phyloP scores from a whole-genome alignment of 768 basidiomycete species.

The Leccinum arenicola region DNA sequence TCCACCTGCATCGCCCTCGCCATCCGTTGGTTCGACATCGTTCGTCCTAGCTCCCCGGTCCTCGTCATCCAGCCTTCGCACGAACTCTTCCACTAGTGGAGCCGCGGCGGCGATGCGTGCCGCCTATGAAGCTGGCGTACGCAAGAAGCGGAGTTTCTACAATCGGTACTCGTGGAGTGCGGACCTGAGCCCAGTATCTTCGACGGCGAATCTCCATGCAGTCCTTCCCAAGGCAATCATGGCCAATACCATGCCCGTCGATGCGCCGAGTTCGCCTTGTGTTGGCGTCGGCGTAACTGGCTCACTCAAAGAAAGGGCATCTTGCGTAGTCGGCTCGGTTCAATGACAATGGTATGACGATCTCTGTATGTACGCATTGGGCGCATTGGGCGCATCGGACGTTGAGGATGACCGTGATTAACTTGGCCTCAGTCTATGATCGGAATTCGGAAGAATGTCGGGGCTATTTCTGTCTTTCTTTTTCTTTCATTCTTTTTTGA shows the following conservation, averaged over 20 bases:
- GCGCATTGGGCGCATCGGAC: not conserved
- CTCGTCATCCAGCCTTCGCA: constrained; percentile 30
- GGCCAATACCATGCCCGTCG: constrained; percentile 5
- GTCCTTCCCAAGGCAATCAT: constrained; percentile 21
- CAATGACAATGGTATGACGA: constrained; percentile 11
- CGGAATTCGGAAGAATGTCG: not conserved
- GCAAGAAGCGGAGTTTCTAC: constrained; percentile 34
- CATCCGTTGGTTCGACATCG: constrained; percentile 26
- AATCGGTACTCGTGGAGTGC: constrained; percentile 30
- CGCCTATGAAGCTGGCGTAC: constrained; percentile 30
- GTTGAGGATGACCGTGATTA: not conserved
- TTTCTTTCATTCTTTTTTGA: not conserved
- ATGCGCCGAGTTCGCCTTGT: constrained; percentile 3
- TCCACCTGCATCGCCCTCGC: constrained; percentile 28
- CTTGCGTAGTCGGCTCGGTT: constrained; percentile 10
- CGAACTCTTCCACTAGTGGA: constrained; percentile 16
- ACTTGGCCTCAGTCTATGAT: not conserved
- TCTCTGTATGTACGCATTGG: not conserved
- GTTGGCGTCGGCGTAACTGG: constrained; percentile 8
- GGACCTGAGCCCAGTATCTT: constrained; percentile 24
- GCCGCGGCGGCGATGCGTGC: constrained; percentile 30
- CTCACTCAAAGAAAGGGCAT: not conserved
- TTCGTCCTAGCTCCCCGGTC: constrained; percentile 27
- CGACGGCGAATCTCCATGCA: constrained; percentile 15
- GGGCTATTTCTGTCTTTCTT: not conserved